phyloP scores from a whole-genome alignment of 306 rosid genomes.

The Alnus rubra region DNA sequence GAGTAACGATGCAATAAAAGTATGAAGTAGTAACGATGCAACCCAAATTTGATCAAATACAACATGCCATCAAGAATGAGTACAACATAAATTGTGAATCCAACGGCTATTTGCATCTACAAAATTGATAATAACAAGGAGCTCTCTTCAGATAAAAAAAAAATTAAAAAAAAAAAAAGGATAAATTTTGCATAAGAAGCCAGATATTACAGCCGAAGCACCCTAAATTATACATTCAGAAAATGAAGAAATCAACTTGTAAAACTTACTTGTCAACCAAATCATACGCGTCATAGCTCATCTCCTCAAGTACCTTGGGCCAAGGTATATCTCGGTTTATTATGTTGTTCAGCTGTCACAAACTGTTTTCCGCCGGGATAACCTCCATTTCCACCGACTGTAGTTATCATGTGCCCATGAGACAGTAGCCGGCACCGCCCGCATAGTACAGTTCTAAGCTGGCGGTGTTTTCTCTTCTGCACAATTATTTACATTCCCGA shows the following conservation, averaged over 20 bases:
- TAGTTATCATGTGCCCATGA: conserved; percentile 93
- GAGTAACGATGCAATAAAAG: background rate
- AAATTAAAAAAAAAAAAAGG: no score
- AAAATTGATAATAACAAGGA: background rate
- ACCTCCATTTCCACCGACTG: conserved; percentile 97
- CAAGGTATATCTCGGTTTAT: conserved; percentile 94
- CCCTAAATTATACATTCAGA: conserved; percentile 13
- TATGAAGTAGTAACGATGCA: background rate
- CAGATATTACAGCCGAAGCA: background rate
- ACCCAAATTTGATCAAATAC: background rate
- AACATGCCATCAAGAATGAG: background rate
- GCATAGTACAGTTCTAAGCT: conserved; percentile 79
- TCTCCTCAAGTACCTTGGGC: conserved; percentile 82
- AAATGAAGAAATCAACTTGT: conserved; percentile 24
- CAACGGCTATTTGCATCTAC: background rate
- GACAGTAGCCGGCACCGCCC: conserved; percentile 79
- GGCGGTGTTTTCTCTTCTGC: conserved; percentile 96
- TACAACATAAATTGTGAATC: background rate
- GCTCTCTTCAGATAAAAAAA: background rate
- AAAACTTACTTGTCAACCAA: conserved; percentile 79
- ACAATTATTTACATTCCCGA: conserved; percentile 6
- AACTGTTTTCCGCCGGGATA: conserved; percentile 84
- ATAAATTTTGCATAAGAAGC: background rate
- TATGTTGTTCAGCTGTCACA: conserved; percentile 81
- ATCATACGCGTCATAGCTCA: conserved; percentile 76